Evolutionary conservation across 1,284 basidiomycete genomes (phyloP), one percentile per base, ranked within the genome.

Genomic region (Ceratobasidium sp.): DNA sequence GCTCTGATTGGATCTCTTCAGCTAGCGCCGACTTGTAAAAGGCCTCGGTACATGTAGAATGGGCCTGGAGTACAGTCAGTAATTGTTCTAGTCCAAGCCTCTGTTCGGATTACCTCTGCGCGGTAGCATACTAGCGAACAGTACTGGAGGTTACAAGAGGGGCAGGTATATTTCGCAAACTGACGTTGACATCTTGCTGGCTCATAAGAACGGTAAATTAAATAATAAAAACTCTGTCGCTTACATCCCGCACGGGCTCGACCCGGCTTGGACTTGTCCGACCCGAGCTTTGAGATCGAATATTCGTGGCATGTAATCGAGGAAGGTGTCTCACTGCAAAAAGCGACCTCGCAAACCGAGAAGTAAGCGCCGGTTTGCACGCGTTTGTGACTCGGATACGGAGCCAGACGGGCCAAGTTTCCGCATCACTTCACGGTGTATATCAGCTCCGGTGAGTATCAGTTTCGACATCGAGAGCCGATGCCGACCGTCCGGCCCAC

Each of bases 121-220:
- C 87, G 85, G 77, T 90, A 93, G 76, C 91, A 93, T 13, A 80
- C 79, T 44, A 93, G 76, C 16, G 89, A 89, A 77, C 91, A 93
- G 73, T 93, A 93, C 0, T 83, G 83, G 14, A 89, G 78, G 74
- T 93, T 93, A 79, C 91, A 93, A 19, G 80, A 80, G 29, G 91
- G 88, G 72, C 91, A 93, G 0, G 85, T 87, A 76, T 93, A 93
- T 74, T 85, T 86, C 8, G 88, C 84, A 73, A 90, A 82, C 75
- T 91, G 88, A 74, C 87, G 82, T 44, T 81, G 81, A 79, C 90
- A 93, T 75, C 91, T 93, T 11, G 2, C 13, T 2, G 14, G 19
- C 7, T 30, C 19, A 16, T 60, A 27, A 58, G 42, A 47, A 21
- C 4, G 19, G 41, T 4, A 53, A 11, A 16, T 19, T 27, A 42